These are phyloP conservation scores for Neonectria neomacrospora DNA, from an alignment of 2,329 filamentous ascomycete species.

Conservation along the genomic window DNA sequence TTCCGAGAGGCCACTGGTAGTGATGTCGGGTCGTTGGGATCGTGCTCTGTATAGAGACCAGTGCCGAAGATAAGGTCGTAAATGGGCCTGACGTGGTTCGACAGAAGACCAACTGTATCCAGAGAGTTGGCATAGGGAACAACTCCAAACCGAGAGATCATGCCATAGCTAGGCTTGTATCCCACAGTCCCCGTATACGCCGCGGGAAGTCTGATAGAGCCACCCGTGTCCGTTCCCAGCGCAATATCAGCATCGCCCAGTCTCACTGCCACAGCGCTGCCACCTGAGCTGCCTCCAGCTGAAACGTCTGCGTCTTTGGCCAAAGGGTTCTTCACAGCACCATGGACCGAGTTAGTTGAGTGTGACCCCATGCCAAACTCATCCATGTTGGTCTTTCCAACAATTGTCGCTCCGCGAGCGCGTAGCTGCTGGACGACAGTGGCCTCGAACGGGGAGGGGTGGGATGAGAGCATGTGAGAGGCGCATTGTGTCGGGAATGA, in stretches of 20 bases:
- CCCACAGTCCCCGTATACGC: slow-evolving; percentile 86
- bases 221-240: slow-evolving; percentile 93
- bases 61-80: slow-evolving; percentile 63
- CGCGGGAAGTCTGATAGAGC: slow-evolving; percentile 86
- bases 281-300: slow-evolving; percentile 90
- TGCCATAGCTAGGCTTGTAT: slow-evolving; percentile 92
- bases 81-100: slow-evolving; percentile 63
- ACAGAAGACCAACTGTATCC: slow-evolving; percentile 87
- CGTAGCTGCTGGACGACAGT: slow-evolving; percentile 79
- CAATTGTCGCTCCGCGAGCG: slow-evolving; percentile 68
- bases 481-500: slow-evolving; percentile 83
- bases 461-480: slow-evolving; percentile 77
- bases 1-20: slow-evolving; percentile 66
- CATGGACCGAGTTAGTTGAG: slow-evolving; percentile 75
- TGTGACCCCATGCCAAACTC: slow-evolving; percentile 97
- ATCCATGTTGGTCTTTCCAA: slow-evolving; percentile 92
- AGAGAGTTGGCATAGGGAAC: slow-evolving; percentile 93
- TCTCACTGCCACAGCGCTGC: slow-evolving; percentile 87
- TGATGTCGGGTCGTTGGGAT: slow-evolving; percentile 80
- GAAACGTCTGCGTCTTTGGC: slow-evolving; percentile 61
- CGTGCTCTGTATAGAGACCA: slow-evolving; percentile 64
- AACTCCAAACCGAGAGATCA: slow-evolving; percentile 86
- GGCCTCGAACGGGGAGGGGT: slow-evolving; percentile 82
- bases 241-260: slow-evolving; percentile 69
- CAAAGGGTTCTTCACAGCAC: slow-evolving; percentile 68